Percentiles rank a stretch among this genome's conserved stretches.
Conservation (phyloP, 148 eudicot species). For the Cornus suecica region DNA sequence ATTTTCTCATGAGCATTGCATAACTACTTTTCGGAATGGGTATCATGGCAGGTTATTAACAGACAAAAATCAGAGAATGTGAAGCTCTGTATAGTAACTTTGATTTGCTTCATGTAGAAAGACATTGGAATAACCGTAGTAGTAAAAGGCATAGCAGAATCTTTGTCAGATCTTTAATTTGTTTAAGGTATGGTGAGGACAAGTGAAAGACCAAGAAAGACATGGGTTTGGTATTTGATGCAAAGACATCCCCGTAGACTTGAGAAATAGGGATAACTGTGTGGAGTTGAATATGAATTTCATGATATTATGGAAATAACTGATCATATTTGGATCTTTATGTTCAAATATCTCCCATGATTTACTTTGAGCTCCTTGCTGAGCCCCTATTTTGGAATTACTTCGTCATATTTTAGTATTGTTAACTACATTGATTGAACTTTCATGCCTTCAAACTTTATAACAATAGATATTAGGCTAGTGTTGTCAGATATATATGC, state of each 20-base stretch:
- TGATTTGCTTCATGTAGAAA: background rate
- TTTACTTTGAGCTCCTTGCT: conserved; percentile 10
- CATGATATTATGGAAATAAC: background rate
- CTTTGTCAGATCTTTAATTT: background rate
- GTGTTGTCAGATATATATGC: background rate
- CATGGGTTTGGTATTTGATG: background rate
- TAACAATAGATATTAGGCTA: background rate
- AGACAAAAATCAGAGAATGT: background rate
- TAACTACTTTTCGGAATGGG: background rate
- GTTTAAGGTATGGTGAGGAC: background rate
- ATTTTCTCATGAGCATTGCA: conserved; percentile 6
- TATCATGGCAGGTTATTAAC: background rate
- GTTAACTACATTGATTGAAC: background rate
- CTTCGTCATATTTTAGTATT: background rate
- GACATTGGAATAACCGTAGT: background rate
- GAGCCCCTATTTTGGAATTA: background rate
- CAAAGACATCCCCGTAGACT: background rate
- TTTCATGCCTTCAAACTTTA: background rate
- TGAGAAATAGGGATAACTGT: background rate
- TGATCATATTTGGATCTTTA: background rate
- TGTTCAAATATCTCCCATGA: background rate
- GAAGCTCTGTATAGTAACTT: background rate
- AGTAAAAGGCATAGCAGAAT: background rate
- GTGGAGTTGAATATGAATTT: background rate
- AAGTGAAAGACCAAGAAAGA: background rate